Conservation (phyloP, 2,329 filamentous ascomycete species). For the Coccinonectria pachysandricola region DNA sequence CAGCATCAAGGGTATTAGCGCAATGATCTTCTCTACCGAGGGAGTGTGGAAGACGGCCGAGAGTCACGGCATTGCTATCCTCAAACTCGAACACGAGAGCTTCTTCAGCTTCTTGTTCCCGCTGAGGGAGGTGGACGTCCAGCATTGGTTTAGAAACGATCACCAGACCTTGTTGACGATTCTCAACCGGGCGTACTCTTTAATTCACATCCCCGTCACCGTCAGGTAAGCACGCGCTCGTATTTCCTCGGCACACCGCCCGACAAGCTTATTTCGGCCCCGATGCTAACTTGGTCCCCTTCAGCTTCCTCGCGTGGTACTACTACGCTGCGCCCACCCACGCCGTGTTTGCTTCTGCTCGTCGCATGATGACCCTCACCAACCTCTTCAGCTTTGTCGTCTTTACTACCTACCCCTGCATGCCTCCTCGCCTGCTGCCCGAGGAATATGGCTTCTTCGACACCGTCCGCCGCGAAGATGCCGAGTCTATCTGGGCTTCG, state of each 20-base stretch:
- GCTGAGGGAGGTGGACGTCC: conserved; percentile 39
- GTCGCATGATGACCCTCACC: conserved; percentile 45
- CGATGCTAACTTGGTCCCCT: no score
- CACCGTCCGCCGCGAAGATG: conserved; percentile 34
- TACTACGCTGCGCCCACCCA: conserved; percentile 56
- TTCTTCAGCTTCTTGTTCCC: conserved; percentile 41
- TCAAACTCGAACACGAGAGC: conserved; percentile 42
- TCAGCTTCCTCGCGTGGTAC: conserved; percentile 47
- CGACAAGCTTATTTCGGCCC: no score
- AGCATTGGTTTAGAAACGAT: conserved; percentile 45
- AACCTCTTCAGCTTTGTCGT: conserved; percentile 46
- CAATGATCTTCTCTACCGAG: no score
- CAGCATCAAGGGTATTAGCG: no score
- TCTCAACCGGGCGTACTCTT: conserved; percentile 60
- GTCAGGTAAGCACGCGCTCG: no score
- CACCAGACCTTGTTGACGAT: conserved; percentile 48
- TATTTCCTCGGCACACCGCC: no score
- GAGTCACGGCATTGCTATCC: conserved; percentile 38
- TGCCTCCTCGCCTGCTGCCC: conserved; percentile 46
- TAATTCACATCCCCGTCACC: conserved; percentile 63
- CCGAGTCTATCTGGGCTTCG: conserved; percentile 49
- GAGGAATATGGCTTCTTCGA: conserved; percentile 46
- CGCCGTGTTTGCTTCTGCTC: conserved; percentile 40
- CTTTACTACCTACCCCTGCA: conserved; percentile 46
- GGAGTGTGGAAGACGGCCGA: conserved; percentile 40